phyloP scores from a whole-genome alignment of 2,329 filamentous ascomycete genomes.

The Hymenoscyphus salicellus region DNA sequence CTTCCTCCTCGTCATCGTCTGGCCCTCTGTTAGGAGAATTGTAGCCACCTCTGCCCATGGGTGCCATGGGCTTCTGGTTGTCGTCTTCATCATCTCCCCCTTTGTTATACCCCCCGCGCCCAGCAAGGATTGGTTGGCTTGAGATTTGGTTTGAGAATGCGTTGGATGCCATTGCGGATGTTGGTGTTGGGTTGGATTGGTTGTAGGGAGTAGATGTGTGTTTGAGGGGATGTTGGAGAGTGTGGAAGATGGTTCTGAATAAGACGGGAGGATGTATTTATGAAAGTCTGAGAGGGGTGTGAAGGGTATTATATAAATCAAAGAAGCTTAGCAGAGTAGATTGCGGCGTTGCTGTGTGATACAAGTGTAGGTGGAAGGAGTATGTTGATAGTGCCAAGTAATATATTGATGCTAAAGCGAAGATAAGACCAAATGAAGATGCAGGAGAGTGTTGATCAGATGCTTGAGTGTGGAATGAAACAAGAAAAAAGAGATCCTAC shows the following conservation, averaged over 20 bases:
- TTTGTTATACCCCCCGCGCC: conserved; percentile 31
- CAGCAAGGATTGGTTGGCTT: conserved; percentile 19
- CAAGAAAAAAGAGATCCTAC: conserved; percentile 5
- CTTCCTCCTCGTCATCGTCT: conserved; percentile 35
- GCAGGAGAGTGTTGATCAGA: conserved; percentile 3
- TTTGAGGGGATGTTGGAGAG: conserved; percentile 1
- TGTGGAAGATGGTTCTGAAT: conserved; percentile 1
- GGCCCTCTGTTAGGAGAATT: conserved; percentile 18
- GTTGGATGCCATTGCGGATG: conserved; percentile 24
- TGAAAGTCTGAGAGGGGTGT: not conserved
- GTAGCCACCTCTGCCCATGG: conserved; percentile 28
- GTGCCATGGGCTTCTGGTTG: not conserved
- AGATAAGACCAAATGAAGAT: not conserved
- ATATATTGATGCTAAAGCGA: not conserved
- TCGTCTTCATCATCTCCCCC: conserved; percentile 6
- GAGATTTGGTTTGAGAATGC: conserved; percentile 13
- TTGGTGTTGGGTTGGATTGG: conserved; percentile 15
- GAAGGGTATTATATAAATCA: conserved; percentile 7
- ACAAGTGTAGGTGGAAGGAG: conserved; percentile 1
- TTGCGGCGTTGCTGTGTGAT: not conserved
- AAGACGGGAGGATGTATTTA: conserved; percentile 1
- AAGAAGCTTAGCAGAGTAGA: not conserved
- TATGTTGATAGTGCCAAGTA: not conserved
- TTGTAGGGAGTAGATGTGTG: conserved; percentile 1
- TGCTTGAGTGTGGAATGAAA: conserved; percentile 10